Evolutionary conservation across 2,329 filamentous ascomycete species (phyloP), one percentile per base, ranked within the genome.

Genomic region (Pseudogymnoascus sp.): DNA sequence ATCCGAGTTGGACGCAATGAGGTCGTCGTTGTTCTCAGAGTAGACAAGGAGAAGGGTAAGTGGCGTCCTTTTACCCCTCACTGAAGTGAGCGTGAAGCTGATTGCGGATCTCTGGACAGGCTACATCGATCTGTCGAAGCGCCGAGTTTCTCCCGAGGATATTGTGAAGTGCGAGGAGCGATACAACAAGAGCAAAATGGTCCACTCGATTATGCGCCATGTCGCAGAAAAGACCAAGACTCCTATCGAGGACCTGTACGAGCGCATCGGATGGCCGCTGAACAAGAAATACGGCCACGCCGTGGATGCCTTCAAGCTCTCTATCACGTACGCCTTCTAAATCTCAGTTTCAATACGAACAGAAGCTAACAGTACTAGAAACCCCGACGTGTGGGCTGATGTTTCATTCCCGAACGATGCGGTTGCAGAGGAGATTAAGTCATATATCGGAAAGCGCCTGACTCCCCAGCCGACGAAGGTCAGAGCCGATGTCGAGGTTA

Each of bases 111-210:
- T 31, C 47, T 56, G 33, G 21, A 44, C 65, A 87, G 87, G 92
- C 67, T 99, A 99, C 76, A 99, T 99, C 73, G 95, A 99, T 88
- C 81, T 99, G 75, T 96, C 92, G 67, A 99, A 99, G 83, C 93
- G 95, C 75, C 89, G 95, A 81, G 95, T 99, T 65, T 97, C 93
- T 47, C 90, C 95, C 50, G 95, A 99, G 77, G 95, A 99, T 80
- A 95, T 97, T 68, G 83, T 96, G 71, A 97, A 97, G 81, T 99
- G 96, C 76, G 95, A 99, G 76, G 95, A 99, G 81, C 87, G 95
- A 71, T 99, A 97, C 84, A 99, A 99, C 86, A 99, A 99, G 87
- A 91, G 91, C 82, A 99, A 99, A 83, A 96, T 96, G 82, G 95
- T 97, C 42, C 95, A 99, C 79, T 96, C 91, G 62, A 97, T 99